Percentiles rank a stretch among this genome's conserved stretches.
phyloP scores from a whole-genome alignment of 208 protist genomes.

The Crithidia fasciculata region DNA sequence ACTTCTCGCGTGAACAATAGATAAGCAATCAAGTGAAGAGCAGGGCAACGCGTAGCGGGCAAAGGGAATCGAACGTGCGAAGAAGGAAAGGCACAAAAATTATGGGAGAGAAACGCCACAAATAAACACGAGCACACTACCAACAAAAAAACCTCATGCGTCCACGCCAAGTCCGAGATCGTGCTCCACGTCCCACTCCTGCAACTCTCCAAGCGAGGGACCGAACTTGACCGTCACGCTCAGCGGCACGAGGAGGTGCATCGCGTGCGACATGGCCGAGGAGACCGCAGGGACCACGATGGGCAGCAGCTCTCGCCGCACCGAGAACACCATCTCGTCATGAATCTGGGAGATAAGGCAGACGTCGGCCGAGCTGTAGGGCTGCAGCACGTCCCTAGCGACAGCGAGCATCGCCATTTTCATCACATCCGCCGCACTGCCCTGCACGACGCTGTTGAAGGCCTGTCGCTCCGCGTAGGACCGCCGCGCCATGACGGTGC shows the following conservation, averaged over 20 bases:
- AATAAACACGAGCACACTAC: background rate
- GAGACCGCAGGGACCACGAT: constrained; percentile 54
- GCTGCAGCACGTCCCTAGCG: constrained; percentile 66
- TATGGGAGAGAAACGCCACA: no score
- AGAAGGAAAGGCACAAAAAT: no score
- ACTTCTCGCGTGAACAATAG: no score
- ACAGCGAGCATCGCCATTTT: constrained; percentile 89
- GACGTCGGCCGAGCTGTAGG: constrained; percentile 43
- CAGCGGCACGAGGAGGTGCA: constrained; percentile 75
- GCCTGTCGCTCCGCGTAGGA: constrained; percentile 89
- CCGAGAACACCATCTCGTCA: constrained; percentile 87
- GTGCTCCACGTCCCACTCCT: constrained; percentile 80
- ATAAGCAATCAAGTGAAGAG: no score
- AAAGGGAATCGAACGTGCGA: no score
- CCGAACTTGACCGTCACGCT: constrained; percentile 75
- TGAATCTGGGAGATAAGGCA: constrained; percentile 76
- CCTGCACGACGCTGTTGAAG: constrained; percentile 92
- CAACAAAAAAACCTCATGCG: background rate
- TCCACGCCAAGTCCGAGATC: constrained; percentile 62
- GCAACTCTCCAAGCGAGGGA: constrained; percentile 66
- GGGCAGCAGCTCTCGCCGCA: constrained; percentile 46
- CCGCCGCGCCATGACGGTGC: constrained; percentile 57
- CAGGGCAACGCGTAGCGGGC: no score
- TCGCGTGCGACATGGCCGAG: constrained; percentile 45
- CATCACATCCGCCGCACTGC: constrained; percentile 90